Conservation (phyloP, 1,284 basidiomycete genomes). For the Vanrija sp. region DNA sequence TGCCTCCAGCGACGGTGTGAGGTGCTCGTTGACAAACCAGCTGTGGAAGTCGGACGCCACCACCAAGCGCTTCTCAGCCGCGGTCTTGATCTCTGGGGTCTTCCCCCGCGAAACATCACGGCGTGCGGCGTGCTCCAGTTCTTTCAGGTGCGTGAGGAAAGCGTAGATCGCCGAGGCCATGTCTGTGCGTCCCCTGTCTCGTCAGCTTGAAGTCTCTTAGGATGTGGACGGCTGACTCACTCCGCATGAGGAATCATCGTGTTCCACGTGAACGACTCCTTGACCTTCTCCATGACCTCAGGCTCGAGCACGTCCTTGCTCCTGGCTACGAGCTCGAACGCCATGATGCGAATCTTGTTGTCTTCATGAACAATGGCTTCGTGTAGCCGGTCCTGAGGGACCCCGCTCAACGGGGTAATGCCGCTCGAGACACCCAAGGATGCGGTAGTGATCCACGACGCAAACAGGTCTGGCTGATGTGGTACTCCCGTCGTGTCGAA, state of each 20-base stretch:
- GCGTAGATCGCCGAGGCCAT: slow-evolving; percentile 34
- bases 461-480: slow-evolving; percentile 13
- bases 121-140: slow-evolving; percentile 8
- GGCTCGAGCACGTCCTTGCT: slow-evolving; percentile 26
- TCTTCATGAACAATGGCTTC: slow-evolving; percentile 33
- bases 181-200: slow-evolving; percentile 29
- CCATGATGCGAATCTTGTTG: slow-evolving; percentile 28
- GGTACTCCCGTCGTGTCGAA: slow-evolving; percentile 4
- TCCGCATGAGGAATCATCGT: slow-evolving; percentile 27
- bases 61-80: neutral
- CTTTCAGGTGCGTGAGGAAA: slow-evolving; percentile 29
- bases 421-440: slow-evolving; percentile 32
- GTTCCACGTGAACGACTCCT: slow-evolving; percentile 27
- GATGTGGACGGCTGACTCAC: slow-evolving; percentile 19
- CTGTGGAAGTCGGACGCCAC: slow-evolving; percentile 12
- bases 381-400: slow-evolving; percentile 22
- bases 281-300: slow-evolving; percentile 24
- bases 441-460: slow-evolving; percentile 38
- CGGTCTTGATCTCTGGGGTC: neutral
- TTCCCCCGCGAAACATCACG: slow-evolving; percentile 11
- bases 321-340: slow-evolving; percentile 31
- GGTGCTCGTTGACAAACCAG: slow-evolving; percentile 30
- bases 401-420: slow-evolving; percentile 16
- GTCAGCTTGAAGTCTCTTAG: neutral
- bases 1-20: slow-evolving; percentile 24